Conservation (phyloP, 768 basidiomycete species). For the Symmetrospora coprosmae region DNA sequence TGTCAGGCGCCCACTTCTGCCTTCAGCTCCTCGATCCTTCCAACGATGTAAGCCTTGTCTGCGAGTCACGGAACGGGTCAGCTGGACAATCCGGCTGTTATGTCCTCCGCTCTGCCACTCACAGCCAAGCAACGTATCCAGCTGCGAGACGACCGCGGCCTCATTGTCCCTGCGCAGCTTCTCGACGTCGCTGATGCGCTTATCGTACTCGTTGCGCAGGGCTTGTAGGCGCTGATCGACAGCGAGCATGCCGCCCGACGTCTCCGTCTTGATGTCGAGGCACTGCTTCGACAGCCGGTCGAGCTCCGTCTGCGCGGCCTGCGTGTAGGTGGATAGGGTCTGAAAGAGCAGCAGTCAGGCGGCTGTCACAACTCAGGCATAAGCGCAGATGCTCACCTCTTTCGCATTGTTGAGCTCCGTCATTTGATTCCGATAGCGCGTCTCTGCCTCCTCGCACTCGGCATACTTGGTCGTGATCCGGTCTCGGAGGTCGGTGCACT, state of each 20-base stretch:
- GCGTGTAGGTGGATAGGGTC: constrained; percentile 26
- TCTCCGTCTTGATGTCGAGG: constrained; percentile 20
- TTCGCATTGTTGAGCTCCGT: constrained; percentile 67
- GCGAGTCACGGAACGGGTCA: too few species aligned
- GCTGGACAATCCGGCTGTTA: too few species aligned
- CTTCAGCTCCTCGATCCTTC: not conserved
- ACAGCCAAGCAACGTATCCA: constrained; percentile 29
- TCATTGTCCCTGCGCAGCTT: constrained; percentile 25
- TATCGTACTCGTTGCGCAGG: constrained; percentile 25
- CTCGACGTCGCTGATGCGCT: constrained; percentile 13
- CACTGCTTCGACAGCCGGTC: constrained; percentile 25
- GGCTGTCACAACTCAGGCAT: not conserved
- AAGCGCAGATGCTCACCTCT: constrained; percentile 45
- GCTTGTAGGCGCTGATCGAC: constrained; percentile 29
- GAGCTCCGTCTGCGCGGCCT: constrained; percentile 25
- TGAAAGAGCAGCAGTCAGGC: not conserved
- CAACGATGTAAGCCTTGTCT: constrained; percentile 8
- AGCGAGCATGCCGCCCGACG: constrained; percentile 22
- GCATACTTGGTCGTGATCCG: constrained; percentile 61
- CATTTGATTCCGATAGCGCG: constrained; percentile 59
- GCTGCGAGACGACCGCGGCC: constrained; percentile 23
- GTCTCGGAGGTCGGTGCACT: constrained; percentile 65
- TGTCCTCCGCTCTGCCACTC: too few species aligned
- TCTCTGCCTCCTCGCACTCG: constrained; percentile 66
- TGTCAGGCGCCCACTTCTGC: constrained; percentile 18